Conservation (phyloP, 2,329 filamentous ascomycete genomes). For the Colletotrichum sp. region DNA sequence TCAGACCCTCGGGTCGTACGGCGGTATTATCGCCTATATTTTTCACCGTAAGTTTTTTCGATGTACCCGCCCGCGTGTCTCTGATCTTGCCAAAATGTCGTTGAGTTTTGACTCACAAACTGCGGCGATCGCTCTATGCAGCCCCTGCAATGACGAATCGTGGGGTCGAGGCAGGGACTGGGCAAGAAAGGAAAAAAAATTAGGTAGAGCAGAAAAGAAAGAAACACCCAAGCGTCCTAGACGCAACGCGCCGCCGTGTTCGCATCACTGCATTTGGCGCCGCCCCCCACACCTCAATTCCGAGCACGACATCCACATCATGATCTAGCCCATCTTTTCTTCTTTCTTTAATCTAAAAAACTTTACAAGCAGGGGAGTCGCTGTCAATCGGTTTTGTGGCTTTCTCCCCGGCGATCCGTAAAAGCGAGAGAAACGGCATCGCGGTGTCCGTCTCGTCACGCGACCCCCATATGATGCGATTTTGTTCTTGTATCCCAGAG, state of each 20-base stretch:
- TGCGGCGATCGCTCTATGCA: not conserved
- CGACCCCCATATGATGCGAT: not conserved
- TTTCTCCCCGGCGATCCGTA: not conserved
- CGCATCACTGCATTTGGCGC: not conserved
- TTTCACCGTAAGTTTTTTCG: not conserved
- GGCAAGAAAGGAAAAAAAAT: not conserved
- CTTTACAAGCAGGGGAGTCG: not conserved
- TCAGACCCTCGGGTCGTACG: not conserved
- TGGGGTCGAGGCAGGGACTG: not conserved
- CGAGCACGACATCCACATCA: not conserved
- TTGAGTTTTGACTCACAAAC: not conserved
- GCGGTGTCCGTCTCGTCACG: not conserved
- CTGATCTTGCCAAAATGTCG: not conserved
- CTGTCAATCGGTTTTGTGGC: not conserved
- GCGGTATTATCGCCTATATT: not conserved
- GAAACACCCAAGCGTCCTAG: not conserved
- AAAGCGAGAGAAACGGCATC: not conserved
- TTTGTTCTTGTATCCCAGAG: not conserved
- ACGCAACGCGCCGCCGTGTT: not conserved
- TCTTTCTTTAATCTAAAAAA: not conserved
- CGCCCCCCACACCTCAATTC: not conserved
- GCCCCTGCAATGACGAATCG: constrained; percentile 1
- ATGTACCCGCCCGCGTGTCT: not conserved
- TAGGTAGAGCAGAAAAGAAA: not conserved
- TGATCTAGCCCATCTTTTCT: not conserved